Base-by-base conservation (phyloP, 352 stramenopile genomes). In the Phytophthora fragariaefolia region DNA sequence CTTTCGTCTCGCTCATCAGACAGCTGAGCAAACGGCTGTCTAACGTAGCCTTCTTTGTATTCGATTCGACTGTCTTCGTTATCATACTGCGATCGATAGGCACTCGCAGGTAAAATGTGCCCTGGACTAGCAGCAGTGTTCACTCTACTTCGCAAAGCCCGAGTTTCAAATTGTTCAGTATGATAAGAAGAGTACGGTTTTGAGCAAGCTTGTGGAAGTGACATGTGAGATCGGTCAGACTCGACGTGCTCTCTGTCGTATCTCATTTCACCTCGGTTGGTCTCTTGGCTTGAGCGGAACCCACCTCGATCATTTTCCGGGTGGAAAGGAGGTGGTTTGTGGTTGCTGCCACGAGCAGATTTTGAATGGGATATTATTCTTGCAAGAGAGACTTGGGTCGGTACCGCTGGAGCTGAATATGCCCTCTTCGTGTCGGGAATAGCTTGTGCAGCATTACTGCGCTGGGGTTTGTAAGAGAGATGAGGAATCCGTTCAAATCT, bases 401-500 rank as follows among this genome's bases (percentile, higher is more conserved):
- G n/a, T n/a, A n/a, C n/a, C n/a, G n/a, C n/a, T n/a, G n/a, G n/a
- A n/a, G n/a, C n/a, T n/a, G n/a, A n/a, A n/a, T n/a, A n/a, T n/a
- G n/a, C n/a, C n/a, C n/a, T n/a, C n/a, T n/a, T n/a, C n/a, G n/a
- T n/a, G n/a, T n/a, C n/a, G n/a, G n/a, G n/a, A n/a, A n/a, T n/a
- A n/a, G n/a, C n/a, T n/a, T n/a, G n/a, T n/a, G n/a, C n/a, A n/a
- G n/a, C n/a, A n/a, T n/a, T n/a, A n/a, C n/a, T n/a, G n/a, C n/a
- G n/a, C n/a, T n/a, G n/a, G 13, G 49, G 32, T 28, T 24, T 55
- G 56, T 48, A 66, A 47, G 55, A 48, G 20, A 9, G 20, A 24
- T 50, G 69, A 51, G 48, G 30, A 24, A 73, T 51, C 6, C 28
- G 51, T 28, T 42, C 23, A 0, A 28, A 22, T 8, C 27, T 27